Conservation (phyloP, 106 monocot genomes). For the Dioscorea zingiberensis region DNA sequence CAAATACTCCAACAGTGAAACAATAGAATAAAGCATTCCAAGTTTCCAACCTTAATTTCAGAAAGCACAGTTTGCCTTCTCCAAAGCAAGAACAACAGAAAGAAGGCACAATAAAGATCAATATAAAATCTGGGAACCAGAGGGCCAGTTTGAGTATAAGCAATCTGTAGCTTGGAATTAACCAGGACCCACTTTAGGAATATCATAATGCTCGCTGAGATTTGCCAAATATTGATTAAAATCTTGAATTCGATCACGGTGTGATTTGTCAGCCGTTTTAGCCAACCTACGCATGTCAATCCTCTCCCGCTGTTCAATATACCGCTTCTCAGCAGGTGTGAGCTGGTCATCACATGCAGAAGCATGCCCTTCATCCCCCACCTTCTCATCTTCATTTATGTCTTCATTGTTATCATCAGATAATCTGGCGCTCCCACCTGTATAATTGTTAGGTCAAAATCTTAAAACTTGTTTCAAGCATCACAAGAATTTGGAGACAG, state of each 20-base stretch:
- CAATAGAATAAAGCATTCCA: too few relatives aligned
- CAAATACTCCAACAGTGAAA: too few relatives aligned
- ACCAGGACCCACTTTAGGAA: constrained; percentile 97
- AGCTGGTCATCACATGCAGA: constrained; percentile 40
- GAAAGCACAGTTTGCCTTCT: too few relatives aligned
- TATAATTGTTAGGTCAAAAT: not conserved
- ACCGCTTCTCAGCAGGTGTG: constrained; percentile 85
- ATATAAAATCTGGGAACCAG: too few relatives aligned
- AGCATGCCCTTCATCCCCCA: constrained; percentile 17
- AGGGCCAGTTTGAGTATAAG: too few relatives aligned
- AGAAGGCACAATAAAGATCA: too few relatives aligned
- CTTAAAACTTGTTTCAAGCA: not conserved
- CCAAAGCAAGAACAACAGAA: too few relatives aligned
- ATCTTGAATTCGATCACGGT: constrained; percentile 78
- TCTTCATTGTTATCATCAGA: constrained; percentile 28
- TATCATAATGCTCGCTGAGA: constrained; percentile 97
- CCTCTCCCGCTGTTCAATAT: constrained; percentile 71
- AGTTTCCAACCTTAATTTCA: too few relatives aligned
- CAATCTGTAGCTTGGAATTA: constrained; percentile 9
- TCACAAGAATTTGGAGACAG: not conserved
- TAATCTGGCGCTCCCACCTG: constrained; percentile 42
- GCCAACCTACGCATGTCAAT: constrained; percentile 63
- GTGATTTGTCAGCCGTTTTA: constrained; percentile 82
- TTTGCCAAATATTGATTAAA: constrained; percentile 95
- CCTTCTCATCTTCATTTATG: constrained; percentile 29